These are phyloP conservation scores for Haematococcus sp. DNA, from an alignment of 139 green algal genomes.

Conservation along the genomic window DNA sequence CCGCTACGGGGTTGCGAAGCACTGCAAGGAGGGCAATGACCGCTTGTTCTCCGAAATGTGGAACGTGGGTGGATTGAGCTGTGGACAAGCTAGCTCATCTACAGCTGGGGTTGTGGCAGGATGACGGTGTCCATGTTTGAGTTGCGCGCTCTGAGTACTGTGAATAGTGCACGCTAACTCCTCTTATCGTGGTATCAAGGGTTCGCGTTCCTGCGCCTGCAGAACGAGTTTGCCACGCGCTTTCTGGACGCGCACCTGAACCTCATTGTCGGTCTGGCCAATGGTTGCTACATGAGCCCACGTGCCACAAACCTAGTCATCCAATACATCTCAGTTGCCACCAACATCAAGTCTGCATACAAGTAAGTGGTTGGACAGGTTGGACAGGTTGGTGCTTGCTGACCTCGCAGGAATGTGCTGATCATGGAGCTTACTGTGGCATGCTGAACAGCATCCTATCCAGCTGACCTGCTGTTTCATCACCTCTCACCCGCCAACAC, in stretches of 20 bases:
- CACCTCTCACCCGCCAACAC: no score
- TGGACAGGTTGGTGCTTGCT: no score
- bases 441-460: no score
- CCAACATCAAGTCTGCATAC: constrained; percentile 54
- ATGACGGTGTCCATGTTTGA: neutral
- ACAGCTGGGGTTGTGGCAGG: no score
- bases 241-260: constrained; percentile 79
- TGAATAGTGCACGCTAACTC: no score
- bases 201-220: no score
- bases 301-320: constrained; percentile 81
- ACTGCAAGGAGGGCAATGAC: constrained; percentile 46
- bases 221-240: constrained; percentile 54
- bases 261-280: constrained; percentile 54
- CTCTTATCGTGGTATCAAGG: no score
- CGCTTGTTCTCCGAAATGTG: constrained; percentile 42
- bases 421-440: no score
- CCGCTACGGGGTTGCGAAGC: constrained; percentile 68
- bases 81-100: no score
- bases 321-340: constrained; percentile 66
- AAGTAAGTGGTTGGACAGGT: constrained; percentile 51
- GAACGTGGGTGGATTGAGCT: neutral
- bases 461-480: no score
- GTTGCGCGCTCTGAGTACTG: no score
- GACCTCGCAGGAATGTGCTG: no score
- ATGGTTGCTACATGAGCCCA: constrained; percentile 62